phyloP scores from a whole-genome alignment of 768 basidiomycete genomes.

The Mycena amicta region DNA sequence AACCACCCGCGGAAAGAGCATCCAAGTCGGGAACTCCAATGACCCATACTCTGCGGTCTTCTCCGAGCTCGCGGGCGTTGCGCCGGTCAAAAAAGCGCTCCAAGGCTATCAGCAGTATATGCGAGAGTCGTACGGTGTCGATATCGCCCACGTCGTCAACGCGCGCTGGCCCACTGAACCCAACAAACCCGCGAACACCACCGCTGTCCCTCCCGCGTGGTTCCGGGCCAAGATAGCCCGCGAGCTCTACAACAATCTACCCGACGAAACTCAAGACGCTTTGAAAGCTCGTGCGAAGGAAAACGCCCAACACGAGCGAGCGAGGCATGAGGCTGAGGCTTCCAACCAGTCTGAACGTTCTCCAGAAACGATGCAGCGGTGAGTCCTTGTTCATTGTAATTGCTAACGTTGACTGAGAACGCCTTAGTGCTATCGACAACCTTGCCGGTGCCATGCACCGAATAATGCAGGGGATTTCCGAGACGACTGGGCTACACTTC shows the following conservation, averaged over 20 bases:
- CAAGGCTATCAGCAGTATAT: background rate
- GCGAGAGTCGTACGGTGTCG: background rate
- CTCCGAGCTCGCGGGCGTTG: background rate
- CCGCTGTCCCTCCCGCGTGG: background rate
- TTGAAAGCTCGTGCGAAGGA: background rate
- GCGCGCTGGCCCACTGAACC: background rate
- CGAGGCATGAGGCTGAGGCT: background rate
- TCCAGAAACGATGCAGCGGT: background rate
- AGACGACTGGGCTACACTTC: slow-evolving; percentile 2
- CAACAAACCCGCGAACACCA: background rate
- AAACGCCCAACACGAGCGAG: background rate
- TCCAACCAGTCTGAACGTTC: background rate
- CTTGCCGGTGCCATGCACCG: background rate
- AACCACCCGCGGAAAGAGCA: background rate
- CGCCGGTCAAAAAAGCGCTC: background rate
- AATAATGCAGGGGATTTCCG: background rate
- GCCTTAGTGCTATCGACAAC: background rate
- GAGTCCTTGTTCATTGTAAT: background rate
- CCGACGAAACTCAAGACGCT: background rate
- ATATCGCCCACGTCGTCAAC: background rate
- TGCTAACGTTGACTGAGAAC: background rate
- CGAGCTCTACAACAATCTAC: background rate
- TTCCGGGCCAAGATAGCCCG: slow-evolving; percentile 1
- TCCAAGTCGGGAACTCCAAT: background rate
- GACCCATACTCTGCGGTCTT: background rate